phyloP scores from a whole-genome alignment of 148 eudicot genomes.

The Tetragonia tetragonoides region DNA sequence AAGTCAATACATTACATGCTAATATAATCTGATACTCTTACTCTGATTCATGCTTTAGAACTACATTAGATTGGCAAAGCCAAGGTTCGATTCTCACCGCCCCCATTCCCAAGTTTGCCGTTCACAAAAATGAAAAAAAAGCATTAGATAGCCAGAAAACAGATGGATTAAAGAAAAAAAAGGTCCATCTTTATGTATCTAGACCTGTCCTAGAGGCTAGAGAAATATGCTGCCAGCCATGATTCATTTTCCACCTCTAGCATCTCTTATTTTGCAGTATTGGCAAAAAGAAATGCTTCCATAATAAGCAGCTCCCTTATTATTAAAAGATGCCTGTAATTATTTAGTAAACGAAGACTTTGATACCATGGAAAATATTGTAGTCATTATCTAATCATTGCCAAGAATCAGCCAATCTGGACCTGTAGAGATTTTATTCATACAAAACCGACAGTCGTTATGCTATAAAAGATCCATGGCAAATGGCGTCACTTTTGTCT shows the following conservation, averaged over 20 bases:
- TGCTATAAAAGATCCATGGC: constrained; percentile 8
- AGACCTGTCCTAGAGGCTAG: too few relatives aligned
- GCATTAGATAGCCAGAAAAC: too few relatives aligned
- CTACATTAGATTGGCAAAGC: background rate
- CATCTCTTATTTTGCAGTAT: background rate
- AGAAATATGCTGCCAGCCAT: too few relatives aligned
- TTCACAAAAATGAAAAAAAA: too few relatives aligned
- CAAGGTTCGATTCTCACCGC: background rate
- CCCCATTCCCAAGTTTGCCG: too few relatives aligned
- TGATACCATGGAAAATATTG: constrained; percentile 4
- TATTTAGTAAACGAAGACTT: constrained; percentile 15
- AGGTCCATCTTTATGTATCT: too few relatives aligned
- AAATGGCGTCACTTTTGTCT: constrained; percentile 14
- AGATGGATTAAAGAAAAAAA: too few relatives aligned
- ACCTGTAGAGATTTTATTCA: constrained; percentile 7
- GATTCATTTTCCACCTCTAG: too few relatives aligned
- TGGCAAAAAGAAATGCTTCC: background rate
- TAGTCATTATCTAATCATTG: constrained; percentile 10
- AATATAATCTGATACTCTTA: too few relatives aligned
- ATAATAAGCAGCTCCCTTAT: background rate
- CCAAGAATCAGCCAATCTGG: constrained; percentile 18
- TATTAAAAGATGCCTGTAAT: constrained; percentile 3
- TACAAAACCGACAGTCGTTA: constrained; percentile 10
- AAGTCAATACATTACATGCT: background rate
- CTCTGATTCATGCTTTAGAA: too few relatives aligned